A percentile compares a stretch with the other conserved stretches of the same genome.
Evolutionary conservation across 2,329 filamentous ascomycete genomes (phyloP).

Genomic region (Botryosphaeria dothidea): DNA sequence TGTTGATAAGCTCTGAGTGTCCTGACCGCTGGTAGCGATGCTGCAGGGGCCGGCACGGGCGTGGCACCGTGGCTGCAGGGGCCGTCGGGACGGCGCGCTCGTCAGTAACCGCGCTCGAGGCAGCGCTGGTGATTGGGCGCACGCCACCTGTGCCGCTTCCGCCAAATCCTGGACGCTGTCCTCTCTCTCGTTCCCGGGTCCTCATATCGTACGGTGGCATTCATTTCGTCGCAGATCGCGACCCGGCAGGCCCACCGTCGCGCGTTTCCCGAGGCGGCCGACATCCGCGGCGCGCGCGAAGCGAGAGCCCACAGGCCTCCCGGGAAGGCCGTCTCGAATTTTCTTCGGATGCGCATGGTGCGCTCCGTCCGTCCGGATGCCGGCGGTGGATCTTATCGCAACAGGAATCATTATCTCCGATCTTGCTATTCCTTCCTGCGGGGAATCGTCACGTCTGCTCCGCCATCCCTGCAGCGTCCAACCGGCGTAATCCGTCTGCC

Average conservation of each 20-base stretch:
- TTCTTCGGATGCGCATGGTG: background rate
- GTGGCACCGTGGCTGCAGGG: constrained; percentile 14
- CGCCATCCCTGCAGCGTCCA: background rate
- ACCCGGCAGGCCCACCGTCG: too few species aligned
- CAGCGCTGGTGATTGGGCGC: background rate
- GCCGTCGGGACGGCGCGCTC: constrained; percentile 5
- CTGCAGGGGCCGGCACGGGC: background rate
- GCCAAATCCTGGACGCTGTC: background rate
- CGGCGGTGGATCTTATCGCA: background rate
- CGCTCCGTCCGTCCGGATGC: background rate
- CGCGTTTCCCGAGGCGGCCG: too few species aligned
- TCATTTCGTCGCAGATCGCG: too few species aligned
- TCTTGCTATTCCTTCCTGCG: background rate
- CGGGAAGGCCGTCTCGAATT: background rate
- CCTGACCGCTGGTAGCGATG: constrained; percentile 7
- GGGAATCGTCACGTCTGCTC: background rate
- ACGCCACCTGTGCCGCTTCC: background rate
- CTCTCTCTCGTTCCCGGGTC: too few species aligned
- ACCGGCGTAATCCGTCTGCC: background rate
- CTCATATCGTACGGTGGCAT: too few species aligned
- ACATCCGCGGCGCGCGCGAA: background rate
- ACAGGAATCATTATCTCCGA: constrained; percentile 5
- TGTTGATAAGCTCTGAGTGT: constrained; percentile 3
- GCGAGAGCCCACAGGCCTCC: too few species aligned
- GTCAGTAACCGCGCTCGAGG: background rate